Conservation (phyloP, 805 yeast genomes). For the Lachancea mirantina region DNA sequence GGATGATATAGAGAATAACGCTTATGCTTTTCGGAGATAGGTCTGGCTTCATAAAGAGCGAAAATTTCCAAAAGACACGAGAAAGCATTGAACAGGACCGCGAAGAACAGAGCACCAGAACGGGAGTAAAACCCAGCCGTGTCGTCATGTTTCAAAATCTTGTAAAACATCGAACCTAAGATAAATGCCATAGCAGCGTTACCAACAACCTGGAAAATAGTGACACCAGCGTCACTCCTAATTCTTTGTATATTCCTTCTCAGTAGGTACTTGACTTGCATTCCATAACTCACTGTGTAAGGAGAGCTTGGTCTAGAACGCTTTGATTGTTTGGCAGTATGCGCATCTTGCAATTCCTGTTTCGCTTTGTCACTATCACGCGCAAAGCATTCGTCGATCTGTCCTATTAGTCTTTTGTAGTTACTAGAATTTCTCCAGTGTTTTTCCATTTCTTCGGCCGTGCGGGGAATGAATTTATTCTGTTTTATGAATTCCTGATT, state of each 20-base stretch:
- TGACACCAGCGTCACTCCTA: constrained; percentile 43
- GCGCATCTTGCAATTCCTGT: constrained; percentile 33
- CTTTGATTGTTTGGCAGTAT: constrained; percentile 45
- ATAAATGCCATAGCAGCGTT: constrained; percentile 49
- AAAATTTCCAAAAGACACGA: constrained; percentile 53
- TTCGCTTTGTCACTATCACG: constrained; percentile 20
- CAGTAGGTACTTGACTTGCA: constrained; percentile 45
- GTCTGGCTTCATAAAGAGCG: constrained; percentile 47
- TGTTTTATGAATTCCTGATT: constrained; percentile 30
- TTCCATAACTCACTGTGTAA: constrained; percentile 43
- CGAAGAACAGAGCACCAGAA: constrained; percentile 62
- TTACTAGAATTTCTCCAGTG: constrained; percentile 50
- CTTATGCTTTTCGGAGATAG: constrained; percentile 53
- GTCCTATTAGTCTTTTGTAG: constrained; percentile 34
- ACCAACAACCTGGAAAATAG: constrained; percentile 37
- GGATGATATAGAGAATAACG: constrained; percentile 52
- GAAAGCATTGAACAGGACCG: constrained; percentile 55
- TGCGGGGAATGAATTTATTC: constrained; percentile 51
- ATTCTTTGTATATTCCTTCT: constrained; percentile 43
- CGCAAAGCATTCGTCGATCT: constrained; percentile 38
- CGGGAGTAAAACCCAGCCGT: constrained; percentile 48
- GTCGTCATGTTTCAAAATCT: constrained; percentile 30
- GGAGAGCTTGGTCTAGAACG: constrained; percentile 42
- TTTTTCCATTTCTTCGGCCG: constrained; percentile 53
- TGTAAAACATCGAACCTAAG: constrained; percentile 52